These are phyloP conservation scores for Ophiorrhiza pumila DNA, from an alignment of 257 asterid species.

Conservation along the genomic window DNA sequence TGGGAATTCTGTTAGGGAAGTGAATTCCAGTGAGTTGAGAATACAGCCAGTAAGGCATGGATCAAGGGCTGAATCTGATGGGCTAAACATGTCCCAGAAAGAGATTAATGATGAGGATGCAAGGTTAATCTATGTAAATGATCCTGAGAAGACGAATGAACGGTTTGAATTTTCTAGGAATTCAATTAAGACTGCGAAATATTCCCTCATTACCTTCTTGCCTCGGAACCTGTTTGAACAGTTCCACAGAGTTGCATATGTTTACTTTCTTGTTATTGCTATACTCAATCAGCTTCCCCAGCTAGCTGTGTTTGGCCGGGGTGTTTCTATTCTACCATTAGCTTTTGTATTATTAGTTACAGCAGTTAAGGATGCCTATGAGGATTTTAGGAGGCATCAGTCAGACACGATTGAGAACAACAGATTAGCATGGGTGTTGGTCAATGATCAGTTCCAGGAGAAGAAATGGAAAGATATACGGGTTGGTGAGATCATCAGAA, in stretches of 20 bases:
- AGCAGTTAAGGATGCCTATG: conserved; percentile 91
- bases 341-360: conserved; percentile 83
- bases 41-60: conserved; percentile 60
- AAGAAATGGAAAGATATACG: conserved; percentile 76
- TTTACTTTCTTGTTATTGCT: conserved; percentile 89
- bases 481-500: conserved; percentile 77
- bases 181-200: conserved; percentile 70
- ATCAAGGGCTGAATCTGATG: conserved; percentile 72
- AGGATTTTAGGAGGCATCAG: conserved; percentile 85
- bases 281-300: conserved; percentile 95
- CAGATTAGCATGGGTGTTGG: conserved; percentile 59
- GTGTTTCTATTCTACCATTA: conserved; percentile 77
- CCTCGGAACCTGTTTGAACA: conserved; percentile 91
- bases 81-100: conserved; percentile 62
- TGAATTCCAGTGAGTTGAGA: conserved; percentile 51
- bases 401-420: conserved; percentile 89
- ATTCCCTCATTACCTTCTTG: conserved; percentile 76
- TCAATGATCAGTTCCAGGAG: conserved; percentile 48
- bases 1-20: conserved; percentile 63
- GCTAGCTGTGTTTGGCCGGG: conserved; percentile 96
- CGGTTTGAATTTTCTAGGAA: conserved; percentile 66
- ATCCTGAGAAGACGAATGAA: conserved; percentile 65
- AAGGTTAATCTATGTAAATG: conserved; percentile 63
- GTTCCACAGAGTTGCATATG: conserved; percentile 93
- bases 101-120: conserved; percentile 91